These are phyloP conservation scores for Russula ochroleuca DNA, from an alignment of 768 basidiomycete species.

Conservation along the genomic window DNA sequence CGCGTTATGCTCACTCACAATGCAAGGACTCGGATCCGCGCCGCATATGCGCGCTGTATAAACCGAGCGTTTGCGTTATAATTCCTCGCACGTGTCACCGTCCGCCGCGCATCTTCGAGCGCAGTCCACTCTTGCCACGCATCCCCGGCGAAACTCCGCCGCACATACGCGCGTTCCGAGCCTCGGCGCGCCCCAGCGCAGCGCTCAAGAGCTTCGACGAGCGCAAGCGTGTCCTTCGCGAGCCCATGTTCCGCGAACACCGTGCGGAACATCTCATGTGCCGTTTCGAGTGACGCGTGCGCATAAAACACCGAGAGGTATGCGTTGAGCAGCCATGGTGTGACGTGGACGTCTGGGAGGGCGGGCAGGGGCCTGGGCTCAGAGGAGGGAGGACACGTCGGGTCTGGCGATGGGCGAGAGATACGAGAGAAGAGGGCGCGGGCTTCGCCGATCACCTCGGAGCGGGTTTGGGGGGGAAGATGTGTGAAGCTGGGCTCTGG, in stretches of 20 bases:
- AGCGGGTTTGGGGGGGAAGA: constrained; percentile 64
- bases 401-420: constrained; percentile 30
- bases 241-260: constrained; percentile 46
- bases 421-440: constrained; percentile 61
- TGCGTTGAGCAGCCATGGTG: constrained; percentile 65
- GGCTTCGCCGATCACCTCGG: constrained; percentile 71
- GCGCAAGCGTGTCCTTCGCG: constrained; percentile 49
- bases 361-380: not conserved
- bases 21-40: constrained; percentile 61
- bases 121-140: constrained; percentile 64
- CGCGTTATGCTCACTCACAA: constrained; percentile 40
- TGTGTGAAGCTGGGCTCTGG: constrained; percentile 37
- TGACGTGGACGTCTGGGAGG: constrained; percentile 52
- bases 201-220: constrained; percentile 63
- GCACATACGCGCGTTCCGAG: constrained; percentile 44
- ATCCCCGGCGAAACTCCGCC: constrained; percentile 55
- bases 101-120: constrained; percentile 40
- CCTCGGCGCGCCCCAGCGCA: constrained; percentile 46
- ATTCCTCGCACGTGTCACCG: constrained; percentile 20
- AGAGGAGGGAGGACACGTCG: constrained; percentile 4
- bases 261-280: constrained; percentile 46
- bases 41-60: constrained; percentile 64
- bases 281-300: constrained; percentile 48
- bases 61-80: constrained; percentile 36
- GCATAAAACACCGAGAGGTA: constrained; percentile 75